Evolutionary conservation across 257 asterid species (phyloP).

Genomic region (Nicotiana noctiflora): DNA sequence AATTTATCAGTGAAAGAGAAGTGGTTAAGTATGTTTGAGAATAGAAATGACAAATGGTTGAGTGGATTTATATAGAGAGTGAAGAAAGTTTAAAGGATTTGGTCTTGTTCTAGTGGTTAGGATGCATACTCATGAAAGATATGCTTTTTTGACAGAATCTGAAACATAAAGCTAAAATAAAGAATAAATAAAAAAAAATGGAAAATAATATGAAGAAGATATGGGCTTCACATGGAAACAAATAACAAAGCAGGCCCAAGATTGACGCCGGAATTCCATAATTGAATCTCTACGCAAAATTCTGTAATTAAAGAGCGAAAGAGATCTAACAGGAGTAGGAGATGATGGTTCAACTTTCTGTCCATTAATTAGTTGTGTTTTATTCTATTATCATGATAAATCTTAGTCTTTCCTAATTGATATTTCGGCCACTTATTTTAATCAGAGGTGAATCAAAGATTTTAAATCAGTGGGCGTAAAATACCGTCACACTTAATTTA

Average conservation of each 20-base stretch:
- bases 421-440: background rate
- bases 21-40: background rate
- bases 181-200: background rate
- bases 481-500: background rate
- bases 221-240: slow-evolving; percentile 42
- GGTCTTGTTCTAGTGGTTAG: slow-evolving; percentile 5
- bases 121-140: slow-evolving; percentile 6
- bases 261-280: slow-evolving; percentile 19
- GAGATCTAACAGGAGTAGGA: background rate
- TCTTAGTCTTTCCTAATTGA: background rate
- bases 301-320: background rate
- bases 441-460: background rate
- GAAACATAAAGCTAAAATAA: background rate
- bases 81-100: background rate
- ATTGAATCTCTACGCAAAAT: slow-evolving; percentile 16
- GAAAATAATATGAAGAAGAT: background rate
- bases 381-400: background rate
- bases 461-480: background rate
- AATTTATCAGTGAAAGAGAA: background rate
- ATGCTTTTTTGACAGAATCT: background rate
- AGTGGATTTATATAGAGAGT: background rate
- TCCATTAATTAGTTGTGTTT: background rate
- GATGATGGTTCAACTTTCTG: background rate
- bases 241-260: slow-evolving; percentile 32
- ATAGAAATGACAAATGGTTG: background rate